A percentile compares a stretch with the other conserved stretches of the same genome.
These are phyloP conservation scores for Rhizophlyctis rosea DNA, from an alignment of 192 early-diverging fungal genomes.

Conservation along the genomic window DNA sequence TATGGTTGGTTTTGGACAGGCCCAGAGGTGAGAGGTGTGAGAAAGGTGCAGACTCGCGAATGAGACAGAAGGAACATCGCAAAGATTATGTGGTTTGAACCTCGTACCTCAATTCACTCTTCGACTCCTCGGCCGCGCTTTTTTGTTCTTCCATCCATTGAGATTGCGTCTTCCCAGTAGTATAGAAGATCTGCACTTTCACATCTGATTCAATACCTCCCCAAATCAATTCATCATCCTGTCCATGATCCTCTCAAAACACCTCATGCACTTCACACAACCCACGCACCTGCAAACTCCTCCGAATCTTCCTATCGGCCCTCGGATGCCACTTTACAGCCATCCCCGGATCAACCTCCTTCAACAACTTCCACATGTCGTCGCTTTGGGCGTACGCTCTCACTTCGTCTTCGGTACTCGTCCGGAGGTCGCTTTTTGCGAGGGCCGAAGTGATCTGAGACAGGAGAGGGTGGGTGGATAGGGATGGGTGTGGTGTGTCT, in stretches of 20 bases:
- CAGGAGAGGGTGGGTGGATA: slow-evolving; percentile 16
- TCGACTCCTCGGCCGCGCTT: slow-evolving; percentile 7
- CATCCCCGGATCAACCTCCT: slow-evolving; percentile 78
- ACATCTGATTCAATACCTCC: no score
- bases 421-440: slow-evolving; percentile 16
- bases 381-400: slow-evolving; percentile 13
- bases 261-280: no score
- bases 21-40: background rate
- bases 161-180: slow-evolving; percentile 72
- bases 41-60: background rate
- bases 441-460: slow-evolving; percentile 16
- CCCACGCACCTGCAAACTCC: slow-evolving; percentile 78
- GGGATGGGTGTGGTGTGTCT: slow-evolving; percentile 26
- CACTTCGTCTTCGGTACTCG: slow-evolving; percentile 3
- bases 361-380: slow-evolving; percentile 66
- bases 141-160: slow-evolving; percentile 68
- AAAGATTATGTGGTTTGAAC: background rate
- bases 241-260: no score
- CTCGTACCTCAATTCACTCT: slow-evolving; percentile 6
- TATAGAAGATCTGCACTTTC: slow-evolving; percentile 53
- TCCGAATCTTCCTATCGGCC: slow-evolving; percentile 80
- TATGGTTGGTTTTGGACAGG: slow-evolving; percentile 17
- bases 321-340: slow-evolving; percentile 86
- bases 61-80: background rate
- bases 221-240: no score